Evolutionary conservation across 257 asterid genomes (phyloP), one percentile per base, ranked within the genome.

Genomic region (Penstemon eatonii): DNA sequence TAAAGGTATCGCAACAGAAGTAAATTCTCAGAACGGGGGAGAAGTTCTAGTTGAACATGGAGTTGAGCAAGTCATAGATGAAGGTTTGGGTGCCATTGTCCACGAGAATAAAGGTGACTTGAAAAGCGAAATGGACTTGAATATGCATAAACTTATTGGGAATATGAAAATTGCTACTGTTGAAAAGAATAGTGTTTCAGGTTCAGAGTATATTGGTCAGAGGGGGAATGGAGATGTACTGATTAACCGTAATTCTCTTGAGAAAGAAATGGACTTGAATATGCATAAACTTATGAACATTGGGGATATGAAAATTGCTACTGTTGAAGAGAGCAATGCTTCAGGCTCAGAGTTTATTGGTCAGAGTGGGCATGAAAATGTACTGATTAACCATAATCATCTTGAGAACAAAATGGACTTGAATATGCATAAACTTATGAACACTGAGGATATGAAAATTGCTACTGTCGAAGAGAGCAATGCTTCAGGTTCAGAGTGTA

Each of bases 21-120:
- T 60, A 77, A 63, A 54, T 63, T 60, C 19, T 68, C 73, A 42
- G 66, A 77, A 71, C 68, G 56, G 53, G 13, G 80, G 68, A 74
- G 60, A 81, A 78, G 70, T 42, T 69, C 72, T 68, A 50, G 56
- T 51, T 52, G 76, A 78, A 65, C 77, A 69, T n/a, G 71, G 68
- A 64, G 70, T 63, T 66, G 63, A 76, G 60, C 75, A 79, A 58
- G 83, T 75, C 67, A 52, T 52, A 41, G 73, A 46, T 50, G 68
- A 74, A 44, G 43, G 65, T 47, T 19, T 67, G 25, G 67, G 50
- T 58, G 74, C 63, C 38, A 9, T 45, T 46, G 15, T 12, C 47
- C 53, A 67, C 10, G 68, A 59, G 56, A 68, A 77, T 61, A 41
- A 52, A 63, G 74, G 52, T 47, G 67, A 56, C 56, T 58, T 66